Evolutionary conservation across 345 rosid species (phyloP), one percentile per base, ranked within the genome.

Genomic region (Hibiscus tridactylites): DNA sequence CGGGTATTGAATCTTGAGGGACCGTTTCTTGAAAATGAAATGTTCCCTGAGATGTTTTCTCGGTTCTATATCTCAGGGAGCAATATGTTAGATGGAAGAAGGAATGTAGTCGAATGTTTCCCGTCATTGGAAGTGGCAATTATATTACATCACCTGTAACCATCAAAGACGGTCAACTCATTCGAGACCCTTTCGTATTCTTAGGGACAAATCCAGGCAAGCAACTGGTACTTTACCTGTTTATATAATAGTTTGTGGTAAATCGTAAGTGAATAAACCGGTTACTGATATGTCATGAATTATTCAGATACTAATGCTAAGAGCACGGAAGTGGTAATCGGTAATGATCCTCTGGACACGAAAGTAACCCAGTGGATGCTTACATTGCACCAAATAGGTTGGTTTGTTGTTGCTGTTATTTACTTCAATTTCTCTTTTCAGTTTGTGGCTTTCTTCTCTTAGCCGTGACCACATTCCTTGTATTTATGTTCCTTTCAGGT

Each of bases 301-400:
- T 73, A 67, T 73, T 70, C 83, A 80, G 82, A 75, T 69, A 50
- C 74, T 42, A 76, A 65, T 76, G 76, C 69, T 76, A 73, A 67
- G 75, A 81, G 82, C 70, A 56, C 87, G 37, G 83, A 87, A 65
- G 70, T 87, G 74, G 79, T 87, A 71, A 72, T 64, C 13, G 82
- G 68, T 73, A 73, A 42, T 26, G 93, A 89, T 68, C 88, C 88
- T 76, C 68, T 84, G 82, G 93, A 90, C 83, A 78, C 85, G 85
- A 92, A 87, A 83, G 88, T 87, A 75, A 89, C 89, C 71, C 87
- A 92, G 60, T 95, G 99, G 99, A 42, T 90, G 90, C 88, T 88
- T 69, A 88, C 95, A 26, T 83, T 95, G 70, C 97, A 92, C 78
- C 99, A 95, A 83, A 95, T 92, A 88, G 99, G 97, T 94, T 52